Evolutionary conservation across 2,329 filamentous ascomycete genomes (phyloP).

Genomic region (Diaporthe destruens): DNA sequence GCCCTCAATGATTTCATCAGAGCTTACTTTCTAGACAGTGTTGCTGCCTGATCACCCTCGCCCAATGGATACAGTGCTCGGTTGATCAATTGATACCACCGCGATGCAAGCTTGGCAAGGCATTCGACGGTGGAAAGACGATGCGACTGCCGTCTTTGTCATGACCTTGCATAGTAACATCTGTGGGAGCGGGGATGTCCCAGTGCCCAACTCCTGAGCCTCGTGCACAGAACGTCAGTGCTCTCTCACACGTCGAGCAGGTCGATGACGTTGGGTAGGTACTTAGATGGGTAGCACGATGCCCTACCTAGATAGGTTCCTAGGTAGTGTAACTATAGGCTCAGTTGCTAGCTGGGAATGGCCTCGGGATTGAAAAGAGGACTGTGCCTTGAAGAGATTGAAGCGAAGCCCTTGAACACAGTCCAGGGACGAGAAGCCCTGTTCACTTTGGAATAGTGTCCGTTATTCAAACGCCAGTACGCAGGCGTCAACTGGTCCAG

Average conservation of each 20-base stretch:
- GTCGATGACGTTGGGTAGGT: not conserved
- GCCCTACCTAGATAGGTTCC: too few species aligned
- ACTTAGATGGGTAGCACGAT: not conserved
- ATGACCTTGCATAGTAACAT: conserved; percentile 19
- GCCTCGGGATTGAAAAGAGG: not conserved
- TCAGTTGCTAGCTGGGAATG: not conserved
- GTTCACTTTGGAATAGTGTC: not conserved
- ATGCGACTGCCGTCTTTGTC: conserved; percentile 15
- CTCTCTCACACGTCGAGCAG: not conserved
- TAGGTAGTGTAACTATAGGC: too few species aligned
- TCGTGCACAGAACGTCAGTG: conserved; percentile 18
- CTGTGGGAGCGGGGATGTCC: conserved; percentile 13
- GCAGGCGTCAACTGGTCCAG: too few species aligned
- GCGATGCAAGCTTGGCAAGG: too few species aligned
- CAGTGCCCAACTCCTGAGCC: too few species aligned
- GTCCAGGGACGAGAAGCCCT: not conserved
- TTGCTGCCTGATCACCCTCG: not conserved
- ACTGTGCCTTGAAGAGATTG: not conserved
- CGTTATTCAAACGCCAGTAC: not conserved
- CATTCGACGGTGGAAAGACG: too few species aligned
- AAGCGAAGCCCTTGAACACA: too few species aligned
- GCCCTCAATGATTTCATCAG: not conserved
- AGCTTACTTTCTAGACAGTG: not conserved
- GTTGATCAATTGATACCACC: conserved; percentile 24
- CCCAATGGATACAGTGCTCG: conserved; percentile 5